These are phyloP conservation scores for Rhodotorula taiwanensis DNA, from an alignment of 768 basidiomycete genomes.

Conservation along the genomic window DNA sequence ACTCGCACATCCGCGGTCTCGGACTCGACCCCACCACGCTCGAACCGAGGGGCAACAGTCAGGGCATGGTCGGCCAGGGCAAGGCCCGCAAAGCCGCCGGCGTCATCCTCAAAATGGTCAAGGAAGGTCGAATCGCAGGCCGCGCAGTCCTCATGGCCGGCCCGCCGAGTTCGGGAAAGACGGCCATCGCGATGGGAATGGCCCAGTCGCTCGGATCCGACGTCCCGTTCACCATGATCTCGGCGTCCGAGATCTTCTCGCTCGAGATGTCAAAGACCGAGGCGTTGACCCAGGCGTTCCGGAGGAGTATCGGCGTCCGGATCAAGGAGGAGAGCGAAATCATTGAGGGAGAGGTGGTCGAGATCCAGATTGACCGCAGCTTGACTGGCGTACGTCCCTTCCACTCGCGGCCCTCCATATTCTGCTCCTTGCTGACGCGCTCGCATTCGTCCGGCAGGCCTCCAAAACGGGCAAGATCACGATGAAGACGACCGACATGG, in stretches of 20 bases:
- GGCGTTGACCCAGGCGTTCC: constrained; percentile 90
- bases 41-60: constrained; percentile 77
- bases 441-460: constrained; percentile 52
- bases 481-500: constrained; percentile 98
- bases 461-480: constrained; percentile 97
- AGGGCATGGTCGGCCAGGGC: constrained; percentile 96
- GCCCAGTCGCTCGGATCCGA: constrained; percentile 88
- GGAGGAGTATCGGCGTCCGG: constrained; percentile 90
- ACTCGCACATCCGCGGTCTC: constrained; percentile 84
- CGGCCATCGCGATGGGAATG: constrained; percentile 97
- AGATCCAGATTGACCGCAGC: constrained; percentile 96
- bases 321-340: constrained; percentile 97
- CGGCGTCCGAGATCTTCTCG: constrained; percentile 95
- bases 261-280: constrained; percentile 98
- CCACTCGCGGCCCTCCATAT: neutral
- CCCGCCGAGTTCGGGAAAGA: constrained; percentile 94
- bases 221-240: constrained; percentile 96
- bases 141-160: constrained; percentile 95
- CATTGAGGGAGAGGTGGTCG: constrained; percentile 95
- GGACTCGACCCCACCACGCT: constrained; percentile 79
- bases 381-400: constrained; percentile 82
- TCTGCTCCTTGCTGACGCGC: neutral
- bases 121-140: constrained; percentile 90
- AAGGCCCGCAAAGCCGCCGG: constrained; percentile 96
- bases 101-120: constrained; percentile 96